Percentiles rank a stretch among this genome's conserved stretches.
Evolutionary conservation across 2,329 filamentous ascomycete genomes (phyloP).

Genomic region (Aspergillus fructus): DNA sequence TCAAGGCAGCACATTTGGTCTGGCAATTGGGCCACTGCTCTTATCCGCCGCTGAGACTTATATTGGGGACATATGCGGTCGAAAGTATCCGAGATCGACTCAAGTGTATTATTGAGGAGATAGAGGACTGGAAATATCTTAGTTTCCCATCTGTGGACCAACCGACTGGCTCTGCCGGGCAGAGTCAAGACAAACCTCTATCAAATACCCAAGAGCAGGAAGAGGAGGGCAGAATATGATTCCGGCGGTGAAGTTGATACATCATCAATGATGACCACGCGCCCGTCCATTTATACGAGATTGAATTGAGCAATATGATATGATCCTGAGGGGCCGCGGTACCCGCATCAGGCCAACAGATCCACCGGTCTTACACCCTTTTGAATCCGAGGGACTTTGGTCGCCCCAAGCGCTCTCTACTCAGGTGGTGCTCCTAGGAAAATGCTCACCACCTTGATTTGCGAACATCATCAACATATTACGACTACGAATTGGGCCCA

Average conservation of each 20-base stretch:
- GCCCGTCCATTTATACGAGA: background rate
- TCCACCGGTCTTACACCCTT: background rate
- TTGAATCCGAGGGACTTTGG: background rate
- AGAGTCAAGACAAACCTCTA: background rate
- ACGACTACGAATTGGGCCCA: background rate
- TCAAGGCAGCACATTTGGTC: slow-evolving; percentile 88
- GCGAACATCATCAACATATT: background rate
- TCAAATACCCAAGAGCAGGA: slow-evolving; percentile 1
- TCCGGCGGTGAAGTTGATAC: background rate
- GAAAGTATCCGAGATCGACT: slow-evolving; percentile 91
- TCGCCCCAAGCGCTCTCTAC: background rate
- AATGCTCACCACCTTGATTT: background rate
- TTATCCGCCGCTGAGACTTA: slow-evolving; percentile 81
- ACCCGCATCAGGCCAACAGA: background rate
- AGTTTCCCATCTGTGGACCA: slow-evolving; percentile 59
- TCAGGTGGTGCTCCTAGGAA: background rate
- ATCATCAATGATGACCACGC: background rate
- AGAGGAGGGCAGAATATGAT: background rate
- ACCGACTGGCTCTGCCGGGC: slow-evolving; percentile 7
- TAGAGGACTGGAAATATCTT: slow-evolving; percentile 88
- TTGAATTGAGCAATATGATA: too few species aligned
- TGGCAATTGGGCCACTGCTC: slow-evolving; percentile 94
- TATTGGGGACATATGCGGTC: slow-evolving; percentile 92
- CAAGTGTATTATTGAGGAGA: slow-evolving; percentile 88
- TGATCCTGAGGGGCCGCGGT: background rate